phyloP scores from a whole-genome alignment of 2,329 filamentous ascomycete genomes.

The Atkinsonella texensis region DNA sequence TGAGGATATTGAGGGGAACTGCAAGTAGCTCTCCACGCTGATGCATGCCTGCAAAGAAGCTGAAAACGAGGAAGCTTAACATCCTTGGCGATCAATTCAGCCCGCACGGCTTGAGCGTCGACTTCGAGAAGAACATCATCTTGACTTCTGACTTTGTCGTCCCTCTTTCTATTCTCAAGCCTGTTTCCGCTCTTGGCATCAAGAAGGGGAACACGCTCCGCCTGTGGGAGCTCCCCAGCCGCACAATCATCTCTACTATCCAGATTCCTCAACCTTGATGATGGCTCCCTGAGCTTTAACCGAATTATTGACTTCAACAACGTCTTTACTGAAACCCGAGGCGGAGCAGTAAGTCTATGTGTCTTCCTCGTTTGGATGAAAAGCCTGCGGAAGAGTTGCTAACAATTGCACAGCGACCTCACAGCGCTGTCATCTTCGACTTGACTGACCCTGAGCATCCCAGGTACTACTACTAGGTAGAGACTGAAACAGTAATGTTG shows the following conservation, averaged over 20 bases:
- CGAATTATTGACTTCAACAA: slow-evolving; percentile 43
- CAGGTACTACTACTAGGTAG: slow-evolving; percentile 34
- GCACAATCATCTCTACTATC: slow-evolving; percentile 47
- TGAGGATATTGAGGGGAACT: slow-evolving; percentile 38
- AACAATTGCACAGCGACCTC: slow-evolving; percentile 27
- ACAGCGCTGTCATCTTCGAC: slow-evolving; percentile 45
- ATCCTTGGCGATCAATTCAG: slow-evolving; percentile 47
- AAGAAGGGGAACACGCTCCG: slow-evolving; percentile 44
- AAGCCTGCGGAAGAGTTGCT: not conserved
- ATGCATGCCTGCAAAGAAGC: too few species aligned
- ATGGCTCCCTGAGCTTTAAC: slow-evolving; percentile 48
- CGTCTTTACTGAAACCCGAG: slow-evolving; percentile 37
- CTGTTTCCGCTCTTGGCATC: slow-evolving; percentile 34
- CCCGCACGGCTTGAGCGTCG: slow-evolving; percentile 47
- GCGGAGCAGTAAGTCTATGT: slow-evolving; percentile 29
- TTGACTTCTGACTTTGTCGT: slow-evolving; percentile 53
- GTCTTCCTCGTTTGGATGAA: too few species aligned
- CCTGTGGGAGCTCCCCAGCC: slow-evolving; percentile 41
- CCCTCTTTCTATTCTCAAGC: slow-evolving; percentile 49
- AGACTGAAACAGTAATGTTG: too few species aligned
- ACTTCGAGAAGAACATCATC: slow-evolving; percentile 45
- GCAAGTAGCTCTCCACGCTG: slow-evolving; percentile 2
- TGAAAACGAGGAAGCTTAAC: slow-evolving; percentile 25
- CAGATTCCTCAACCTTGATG: slow-evolving; percentile 45
- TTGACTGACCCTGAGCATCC: slow-evolving; percentile 41